Evolutionary conservation across 257 asterid species (phyloP), one percentile per base, ranked within the genome.

Genomic region (Lithospermum erythrorhizon): DNA sequence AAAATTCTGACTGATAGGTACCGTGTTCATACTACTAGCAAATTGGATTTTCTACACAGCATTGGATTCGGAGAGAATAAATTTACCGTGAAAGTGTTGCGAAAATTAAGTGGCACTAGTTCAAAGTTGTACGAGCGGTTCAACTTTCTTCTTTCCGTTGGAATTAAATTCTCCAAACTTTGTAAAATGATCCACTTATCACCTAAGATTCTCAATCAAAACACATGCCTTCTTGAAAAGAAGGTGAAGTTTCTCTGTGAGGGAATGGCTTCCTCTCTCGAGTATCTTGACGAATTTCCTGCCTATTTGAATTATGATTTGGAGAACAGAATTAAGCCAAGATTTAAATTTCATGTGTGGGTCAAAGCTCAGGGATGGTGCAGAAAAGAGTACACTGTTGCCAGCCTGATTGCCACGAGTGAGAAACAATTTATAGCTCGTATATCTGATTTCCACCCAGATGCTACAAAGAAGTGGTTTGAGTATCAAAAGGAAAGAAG

Each of bases 61-160:
- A 66, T 79, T 54, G 91, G 95, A 0, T 79, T 81, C 47, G 91
- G 91, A 62, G 89, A 86, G 72, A 83, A 83, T 65, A 77, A 45
- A 58, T 73, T 65, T 61, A 76, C 88, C 0, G 58, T 79, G 32
- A 77, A 72, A 68, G 84, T 83, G 24, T 69, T 83, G 17, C 15
- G 27, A 55, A 54, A 24, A 21, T 48, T 83, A 65, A 66, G 72
- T 47, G 73, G 89, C 69, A 65, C 67, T 24, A 45, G 78, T 66
- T 57, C 52, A 59, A 66, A 79, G 56, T 67, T 83, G 66, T 80
- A 81, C 65, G 74, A 64, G 63, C 77, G 95, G 20, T 86, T 83
- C 17, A 75, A 81, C 74, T 70, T 73, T 65, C 80, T 86, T 23
- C 79, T 83, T n/a, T 14, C 2, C 22, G 65, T 70, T 57, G 91